Conservation (phyloP, 2,329 filamentous ascomycete species). For the Boeremia exigua region DNA sequence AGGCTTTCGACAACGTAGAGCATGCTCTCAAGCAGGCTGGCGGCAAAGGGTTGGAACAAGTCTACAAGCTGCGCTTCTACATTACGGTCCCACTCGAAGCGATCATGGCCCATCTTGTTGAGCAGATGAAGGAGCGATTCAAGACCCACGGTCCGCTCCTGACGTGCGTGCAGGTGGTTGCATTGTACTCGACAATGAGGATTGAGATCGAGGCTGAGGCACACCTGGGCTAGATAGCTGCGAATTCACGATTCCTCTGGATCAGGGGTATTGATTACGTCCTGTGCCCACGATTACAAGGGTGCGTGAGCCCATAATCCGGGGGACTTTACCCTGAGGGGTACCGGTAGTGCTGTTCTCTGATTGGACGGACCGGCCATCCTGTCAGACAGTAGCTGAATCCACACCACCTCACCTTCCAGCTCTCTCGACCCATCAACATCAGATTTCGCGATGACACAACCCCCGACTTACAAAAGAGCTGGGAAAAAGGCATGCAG, state of each 20-base stretch:
- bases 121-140: conserved; percentile 26
- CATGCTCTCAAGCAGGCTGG: conserved; percentile 58
- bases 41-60: conserved; percentile 60
- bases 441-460: conserved; percentile 4
- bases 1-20: conserved; percentile 63
- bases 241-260: background rate
- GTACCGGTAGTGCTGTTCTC: background rate
- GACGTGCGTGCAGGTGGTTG: conserved; percentile 29
- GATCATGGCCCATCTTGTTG: conserved; percentile 8
- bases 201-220: conserved; percentile 38
- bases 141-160: conserved; percentile 32
- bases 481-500: conserved; percentile 15
- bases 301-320: background rate
- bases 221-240: conserved; percentile 9
- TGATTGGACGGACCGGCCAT: conserved; percentile 1
- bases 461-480: conserved; percentile 13
- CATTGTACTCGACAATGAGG: conserved; percentile 30
- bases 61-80: conserved; percentile 42
- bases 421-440: background rate
- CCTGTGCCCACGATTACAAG: background rate
- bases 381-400: background rate
- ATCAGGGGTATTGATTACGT: background rate
- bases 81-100: conserved; percentile 20
- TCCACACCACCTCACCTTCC: background rate
- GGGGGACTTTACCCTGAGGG: background rate